Conservation (phyloP, 371 early-diverging fungal species). For the Capillidium rhysosporum region DNA sequence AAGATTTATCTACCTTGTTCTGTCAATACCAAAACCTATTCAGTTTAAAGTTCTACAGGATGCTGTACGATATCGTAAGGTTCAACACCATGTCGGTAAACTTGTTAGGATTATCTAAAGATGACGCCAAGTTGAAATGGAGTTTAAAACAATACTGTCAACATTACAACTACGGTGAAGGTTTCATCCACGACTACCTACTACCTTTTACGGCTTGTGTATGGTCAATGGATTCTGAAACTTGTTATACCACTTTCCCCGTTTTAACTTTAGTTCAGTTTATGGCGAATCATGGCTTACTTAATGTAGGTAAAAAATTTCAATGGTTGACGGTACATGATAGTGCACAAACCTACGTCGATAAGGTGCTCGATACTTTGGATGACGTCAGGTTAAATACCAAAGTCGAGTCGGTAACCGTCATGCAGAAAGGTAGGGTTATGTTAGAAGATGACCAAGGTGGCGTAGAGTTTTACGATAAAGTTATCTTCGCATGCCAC, state of each 20-base stretch:
- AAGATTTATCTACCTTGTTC: constrained; percentile 24
- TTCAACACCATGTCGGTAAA: constrained; percentile 25
- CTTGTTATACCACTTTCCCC: constrained; percentile 28
- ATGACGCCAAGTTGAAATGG: constrained; percentile 6
- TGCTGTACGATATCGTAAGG: constrained; percentile 23
- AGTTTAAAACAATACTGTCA: constrained; percentile 24
- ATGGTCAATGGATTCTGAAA: constrained; percentile 36
- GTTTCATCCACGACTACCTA: constrained; percentile 29
- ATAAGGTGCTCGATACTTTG: constrained; percentile 12
- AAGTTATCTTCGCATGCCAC: constrained; percentile 34
- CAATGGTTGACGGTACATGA: constrained; percentile 29
- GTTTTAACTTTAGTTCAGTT: constrained; percentile 28
- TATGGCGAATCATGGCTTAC: constrained; percentile 32
- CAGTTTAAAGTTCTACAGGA: constrained; percentile 19
- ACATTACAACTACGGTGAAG: constrained; percentile 18
- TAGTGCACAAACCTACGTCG: constrained; percentile 21
- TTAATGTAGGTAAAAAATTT: constrained; percentile 23
- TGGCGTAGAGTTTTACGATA: constrained; percentile 19
- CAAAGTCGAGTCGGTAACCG: constrained; percentile 1
- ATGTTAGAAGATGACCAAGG: constrained; percentile 14
- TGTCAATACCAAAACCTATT: constrained; percentile 22
- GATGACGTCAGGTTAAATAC: constrained; percentile 8
- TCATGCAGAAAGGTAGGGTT: background rate
- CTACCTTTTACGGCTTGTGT: constrained; percentile 35
- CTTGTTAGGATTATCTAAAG: constrained; percentile 10